Percentiles rank a stretch among this genome's conserved stretches.
Evolutionary conservation across 805 yeast species (phyloP).

Genomic region (Sugiyamaella floridensis): DNA sequence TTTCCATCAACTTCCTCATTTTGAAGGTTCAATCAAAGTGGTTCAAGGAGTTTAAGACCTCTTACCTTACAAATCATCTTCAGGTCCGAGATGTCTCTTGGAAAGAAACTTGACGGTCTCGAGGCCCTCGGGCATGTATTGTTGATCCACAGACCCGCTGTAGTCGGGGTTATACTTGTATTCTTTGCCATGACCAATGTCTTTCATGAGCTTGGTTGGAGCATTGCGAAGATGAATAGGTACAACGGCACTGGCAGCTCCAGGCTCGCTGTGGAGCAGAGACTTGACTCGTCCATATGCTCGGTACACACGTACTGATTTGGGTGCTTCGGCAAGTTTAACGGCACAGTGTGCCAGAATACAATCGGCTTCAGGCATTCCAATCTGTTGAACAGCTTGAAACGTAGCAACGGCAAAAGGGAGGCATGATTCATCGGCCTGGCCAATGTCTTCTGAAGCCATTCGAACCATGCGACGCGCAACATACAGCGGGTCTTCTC

Average conservation of each 20-base stretch:
- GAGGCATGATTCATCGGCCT: constrained; percentile 71
- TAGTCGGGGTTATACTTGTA: constrained; percentile 88
- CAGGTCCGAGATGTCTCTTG: constrained; percentile 32
- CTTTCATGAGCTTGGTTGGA: constrained; percentile 86
- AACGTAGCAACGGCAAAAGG: constrained; percentile 84
- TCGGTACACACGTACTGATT: constrained; percentile 79
- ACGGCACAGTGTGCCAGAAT: constrained; percentile 88
- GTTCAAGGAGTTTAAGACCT: no score
- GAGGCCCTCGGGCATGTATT: constrained; percentile 56
- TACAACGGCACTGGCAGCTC: constrained; percentile 53
- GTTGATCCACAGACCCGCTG: constrained; percentile 69
- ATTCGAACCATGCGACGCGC: constrained; percentile 89
- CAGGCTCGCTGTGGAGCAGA: constrained; percentile 51
- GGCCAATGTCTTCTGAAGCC: constrained; percentile 92
- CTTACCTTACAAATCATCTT: not conserved
- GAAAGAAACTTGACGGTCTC: constrained; percentile 44
- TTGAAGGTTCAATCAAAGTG: no score
- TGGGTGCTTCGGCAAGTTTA: constrained; percentile 78
- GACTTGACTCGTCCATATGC: constrained; percentile 67
- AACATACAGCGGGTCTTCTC: constrained; percentile 87
- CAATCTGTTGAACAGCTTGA: constrained; percentile 82
- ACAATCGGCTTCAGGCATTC: constrained; percentile 90
- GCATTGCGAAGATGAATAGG: constrained; percentile 81
- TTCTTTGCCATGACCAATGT: constrained; percentile 73
- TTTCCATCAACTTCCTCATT: no score